These are phyloP conservation scores for Lentinula detonsa DNA, from an alignment of 768 basidiomycete species.

Conservation along the genomic window DNA sequence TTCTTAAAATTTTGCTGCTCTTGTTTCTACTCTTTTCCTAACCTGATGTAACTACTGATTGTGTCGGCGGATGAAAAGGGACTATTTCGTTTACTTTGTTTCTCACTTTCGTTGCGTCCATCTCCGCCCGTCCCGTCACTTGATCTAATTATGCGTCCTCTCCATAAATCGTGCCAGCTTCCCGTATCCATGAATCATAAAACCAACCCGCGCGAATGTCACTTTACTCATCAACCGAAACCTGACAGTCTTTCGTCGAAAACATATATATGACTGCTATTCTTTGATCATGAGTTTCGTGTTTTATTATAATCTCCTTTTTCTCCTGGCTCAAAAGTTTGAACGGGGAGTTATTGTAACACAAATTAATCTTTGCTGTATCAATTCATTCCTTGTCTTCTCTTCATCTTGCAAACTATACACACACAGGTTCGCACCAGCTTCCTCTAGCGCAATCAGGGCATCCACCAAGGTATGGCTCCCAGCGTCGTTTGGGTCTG, in stretches of 20 bases:
- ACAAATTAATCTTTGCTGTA: not conserved
- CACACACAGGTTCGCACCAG: not conserved
- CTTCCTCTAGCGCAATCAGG: not conserved
- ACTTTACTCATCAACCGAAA: not conserved
- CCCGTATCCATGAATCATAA: not conserved
- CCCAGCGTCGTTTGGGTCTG: not conserved
- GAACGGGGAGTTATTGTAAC: not conserved
- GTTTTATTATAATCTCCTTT: not conserved
- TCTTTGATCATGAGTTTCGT: not conserved
- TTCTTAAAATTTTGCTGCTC: conserved; percentile 22
- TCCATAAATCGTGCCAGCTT: not conserved
- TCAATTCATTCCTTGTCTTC: not conserved
- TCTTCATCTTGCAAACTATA: no score
- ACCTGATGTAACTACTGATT: not conserved
- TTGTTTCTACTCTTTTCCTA: conserved; percentile 17
- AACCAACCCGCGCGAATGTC: not conserved
- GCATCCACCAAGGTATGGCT: not conserved
- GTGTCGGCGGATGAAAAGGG: not conserved
- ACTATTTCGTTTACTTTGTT: not conserved
- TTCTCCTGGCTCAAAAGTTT: not conserved
- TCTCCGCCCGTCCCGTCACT: not conserved
- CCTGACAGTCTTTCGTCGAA: not conserved
- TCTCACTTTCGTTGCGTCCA: not conserved
- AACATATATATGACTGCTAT: not conserved
- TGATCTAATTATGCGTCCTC: not conserved